Conservation (phyloP, 2,329 filamentous ascomycete species). For the Hymenoscyphus occultus region DNA sequence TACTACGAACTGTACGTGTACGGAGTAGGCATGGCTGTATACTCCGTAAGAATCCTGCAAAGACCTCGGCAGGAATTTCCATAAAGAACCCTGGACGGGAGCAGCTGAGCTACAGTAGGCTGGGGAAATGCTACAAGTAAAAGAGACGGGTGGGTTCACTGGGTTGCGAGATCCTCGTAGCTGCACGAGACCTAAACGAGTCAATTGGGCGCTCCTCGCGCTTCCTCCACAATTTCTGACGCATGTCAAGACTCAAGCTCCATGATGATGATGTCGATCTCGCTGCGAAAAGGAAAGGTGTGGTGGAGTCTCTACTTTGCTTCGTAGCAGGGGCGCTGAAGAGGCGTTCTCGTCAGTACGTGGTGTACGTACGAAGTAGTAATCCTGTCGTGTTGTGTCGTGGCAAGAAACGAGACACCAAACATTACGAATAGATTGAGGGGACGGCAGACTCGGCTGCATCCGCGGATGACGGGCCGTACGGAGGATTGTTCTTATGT, state of each 20-base stretch:
- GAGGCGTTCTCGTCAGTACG: neutral
- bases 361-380: too few relatives aligned
- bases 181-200: neutral
- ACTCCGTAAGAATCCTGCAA: neutral
- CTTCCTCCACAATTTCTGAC: conserved; percentile 1
- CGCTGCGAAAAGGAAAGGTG: neutral
- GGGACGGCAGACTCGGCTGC: neutral
- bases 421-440: neutral
- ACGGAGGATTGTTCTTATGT: neutral
- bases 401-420: conserved; percentile 1
- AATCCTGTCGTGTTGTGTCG: neutral
- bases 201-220: neutral
- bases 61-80: neutral
- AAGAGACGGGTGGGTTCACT: neutral
- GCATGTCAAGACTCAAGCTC: neutral
- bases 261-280: neutral
- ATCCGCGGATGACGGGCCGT: conserved; percentile 4
- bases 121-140: neutral
- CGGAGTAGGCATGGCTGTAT: too few relatives aligned
- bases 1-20: neutral
- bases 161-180: neutral
- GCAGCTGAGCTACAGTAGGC: neutral
- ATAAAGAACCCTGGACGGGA: neutral
- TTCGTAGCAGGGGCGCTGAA: neutral
- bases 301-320: neutral